These are phyloP conservation scores for Cercophora samala DNA, from an alignment of 495 filamentous ascomycete species.

Conservation along the genomic window DNA sequence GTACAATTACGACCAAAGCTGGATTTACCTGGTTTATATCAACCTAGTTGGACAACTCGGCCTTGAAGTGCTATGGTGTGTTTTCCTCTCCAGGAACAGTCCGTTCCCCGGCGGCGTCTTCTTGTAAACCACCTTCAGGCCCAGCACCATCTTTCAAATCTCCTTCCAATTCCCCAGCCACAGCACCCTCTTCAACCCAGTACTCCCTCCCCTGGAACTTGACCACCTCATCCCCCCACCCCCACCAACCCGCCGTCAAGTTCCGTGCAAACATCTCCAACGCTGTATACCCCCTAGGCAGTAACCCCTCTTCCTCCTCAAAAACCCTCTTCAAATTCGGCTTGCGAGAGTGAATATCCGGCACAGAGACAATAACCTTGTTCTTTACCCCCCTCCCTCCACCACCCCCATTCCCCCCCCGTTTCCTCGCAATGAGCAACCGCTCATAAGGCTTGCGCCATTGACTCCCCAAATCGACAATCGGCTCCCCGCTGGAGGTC, in stretches of 20 bases:
- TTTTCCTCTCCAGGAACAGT: neutral
- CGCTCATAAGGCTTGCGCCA: constrained; percentile 89
- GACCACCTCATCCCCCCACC: constrained; percentile 82
- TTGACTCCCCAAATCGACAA: constrained; percentile 61
- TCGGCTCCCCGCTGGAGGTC: constrained; percentile 65
- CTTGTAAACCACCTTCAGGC: too few relatives aligned
- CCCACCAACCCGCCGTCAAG: constrained; percentile 83
- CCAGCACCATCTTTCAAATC: too few relatives aligned
- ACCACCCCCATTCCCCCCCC: constrained; percentile 21
- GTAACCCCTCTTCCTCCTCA: constrained; percentile 29
- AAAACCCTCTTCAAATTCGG: constrained; percentile 55
- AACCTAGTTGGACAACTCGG: neutral
- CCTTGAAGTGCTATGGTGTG: too few relatives aligned
- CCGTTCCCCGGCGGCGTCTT: too few relatives aligned
- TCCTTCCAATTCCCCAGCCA: constrained; percentile 10
- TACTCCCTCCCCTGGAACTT: constrained; percentile 69
- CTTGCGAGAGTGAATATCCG: constrained; percentile 90
- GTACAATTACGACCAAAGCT: neutral
- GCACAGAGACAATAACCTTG: constrained; percentile 69
- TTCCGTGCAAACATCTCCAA: constrained; percentile 88
- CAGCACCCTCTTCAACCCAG: constrained; percentile 50
- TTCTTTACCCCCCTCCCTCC: constrained; percentile 4
- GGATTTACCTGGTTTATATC: neutral
- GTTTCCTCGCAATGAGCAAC: constrained; percentile 63
- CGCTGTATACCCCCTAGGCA: constrained; percentile 54